phyloP scores from a whole-genome alignment of 2,329 filamentous ascomycete genomes.

The Dothideomycetidae sp. region DNA sequence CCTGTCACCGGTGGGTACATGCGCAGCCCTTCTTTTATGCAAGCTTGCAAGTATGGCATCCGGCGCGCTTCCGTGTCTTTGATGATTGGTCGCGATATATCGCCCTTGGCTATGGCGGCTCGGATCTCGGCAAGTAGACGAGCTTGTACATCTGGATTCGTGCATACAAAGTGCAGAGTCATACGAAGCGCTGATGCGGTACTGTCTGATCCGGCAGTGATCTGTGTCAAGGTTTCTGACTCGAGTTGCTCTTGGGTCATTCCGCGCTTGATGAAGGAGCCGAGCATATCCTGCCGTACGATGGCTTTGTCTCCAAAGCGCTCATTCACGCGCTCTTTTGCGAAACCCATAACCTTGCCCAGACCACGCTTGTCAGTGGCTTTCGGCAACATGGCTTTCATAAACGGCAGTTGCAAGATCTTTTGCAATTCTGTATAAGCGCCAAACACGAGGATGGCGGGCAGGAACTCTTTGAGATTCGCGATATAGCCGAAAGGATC shows the following conservation, averaged over 20 bases:
- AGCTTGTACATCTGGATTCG: slow-evolving; percentile 32
- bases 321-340: slow-evolving; percentile 32
- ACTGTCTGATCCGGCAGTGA: slow-evolving; percentile 44
- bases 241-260: slow-evolving; percentile 29
- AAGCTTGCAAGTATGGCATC: slow-evolving; percentile 33
- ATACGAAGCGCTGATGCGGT: slow-evolving; percentile 42
- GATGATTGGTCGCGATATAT: slow-evolving; percentile 32
- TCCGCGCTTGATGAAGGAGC: slow-evolving; percentile 36
- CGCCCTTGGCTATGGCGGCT: slow-evolving; percentile 24
- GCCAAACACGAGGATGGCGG: slow-evolving; percentile 32
- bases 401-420: slow-evolving; percentile 27
- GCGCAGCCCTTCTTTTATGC: slow-evolving; percentile 34
- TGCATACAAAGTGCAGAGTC: slow-evolving; percentile 39
- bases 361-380: slow-evolving; percentile 33
- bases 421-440: slow-evolving; percentile 30
- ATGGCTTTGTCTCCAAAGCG: slow-evolving; percentile 32
- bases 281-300: slow-evolving; percentile 39
- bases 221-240: slow-evolving; percentile 32
- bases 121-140: slow-evolving; percentile 36
- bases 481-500: slow-evolving; percentile 37
- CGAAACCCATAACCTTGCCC: slow-evolving; percentile 28
- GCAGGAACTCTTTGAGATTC: slow-evolving; percentile 30
- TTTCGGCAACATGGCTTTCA: slow-evolving; percentile 30
- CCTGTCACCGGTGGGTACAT: slow-evolving; percentile 31
- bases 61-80: slow-evolving; percentile 31